Evolutionary conservation across 768 basidiomycete genomes (phyloP).

Genomic region (Russula sp.): DNA sequence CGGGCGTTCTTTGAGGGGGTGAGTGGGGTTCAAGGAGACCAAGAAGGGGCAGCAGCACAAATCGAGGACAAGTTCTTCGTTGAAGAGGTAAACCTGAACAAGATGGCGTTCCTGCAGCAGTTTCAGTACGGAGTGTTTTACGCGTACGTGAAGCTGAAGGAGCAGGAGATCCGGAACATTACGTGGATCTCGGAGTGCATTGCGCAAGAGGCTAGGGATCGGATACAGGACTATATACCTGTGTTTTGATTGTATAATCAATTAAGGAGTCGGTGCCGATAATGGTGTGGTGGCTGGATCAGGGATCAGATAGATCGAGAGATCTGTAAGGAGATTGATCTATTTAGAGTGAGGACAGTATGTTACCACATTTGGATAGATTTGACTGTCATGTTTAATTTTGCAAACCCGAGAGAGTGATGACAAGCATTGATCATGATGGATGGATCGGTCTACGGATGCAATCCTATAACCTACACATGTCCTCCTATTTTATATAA

Average conservation of each 20-base stretch:
- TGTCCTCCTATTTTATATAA: background rate
- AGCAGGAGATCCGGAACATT: slow-evolving; percentile 83
- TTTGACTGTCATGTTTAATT: background rate
- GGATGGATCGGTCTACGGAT: background rate
- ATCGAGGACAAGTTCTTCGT: slow-evolving; percentile 95
- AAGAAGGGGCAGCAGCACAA: slow-evolving; percentile 46
- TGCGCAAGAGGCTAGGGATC: slow-evolving; percentile 91
- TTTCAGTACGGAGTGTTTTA: slow-evolving; percentile 95
- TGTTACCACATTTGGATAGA: background rate
- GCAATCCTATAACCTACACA: background rate
- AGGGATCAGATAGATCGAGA: background rate
- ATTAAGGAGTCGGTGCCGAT: background rate
- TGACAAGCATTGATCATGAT: background rate
- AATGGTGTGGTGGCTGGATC: background rate
- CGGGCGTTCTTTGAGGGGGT: slow-evolving; percentile 76
- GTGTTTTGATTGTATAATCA: slow-evolving; percentile 49
- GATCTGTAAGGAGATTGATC: too few species aligned
- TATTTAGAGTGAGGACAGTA: background rate
- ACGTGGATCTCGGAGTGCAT: slow-evolving; percentile 98
- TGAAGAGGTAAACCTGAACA: slow-evolving; percentile 90
- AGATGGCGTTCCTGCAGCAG: slow-evolving; percentile 91
- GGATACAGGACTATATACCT: slow-evolving; percentile 93
- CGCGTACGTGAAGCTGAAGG: slow-evolving; percentile 87
- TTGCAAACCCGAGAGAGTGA: background rate
- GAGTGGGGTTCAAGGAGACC: slow-evolving; percentile 29